Conservation (phyloP, 1,284 basidiomycete genomes). For the Irpex sp. region DNA sequence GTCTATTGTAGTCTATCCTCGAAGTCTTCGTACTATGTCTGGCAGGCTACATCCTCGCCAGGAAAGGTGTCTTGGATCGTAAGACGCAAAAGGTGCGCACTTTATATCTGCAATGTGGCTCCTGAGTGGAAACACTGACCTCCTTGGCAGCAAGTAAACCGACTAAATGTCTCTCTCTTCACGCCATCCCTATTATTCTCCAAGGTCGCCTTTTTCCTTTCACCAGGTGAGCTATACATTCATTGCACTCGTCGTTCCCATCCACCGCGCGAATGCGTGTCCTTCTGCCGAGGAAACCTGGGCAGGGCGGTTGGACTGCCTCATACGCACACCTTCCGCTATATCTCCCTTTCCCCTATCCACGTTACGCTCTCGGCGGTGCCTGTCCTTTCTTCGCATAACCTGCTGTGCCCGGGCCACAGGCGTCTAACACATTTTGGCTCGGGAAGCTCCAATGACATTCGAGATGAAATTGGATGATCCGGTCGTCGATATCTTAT, state of each 20-base stretch:
- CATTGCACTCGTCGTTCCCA: background rate
- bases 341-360: background rate
- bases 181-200: constrained; percentile 91
- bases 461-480: background rate
- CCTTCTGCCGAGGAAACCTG: background rate
- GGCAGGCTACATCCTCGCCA: constrained; percentile 81
- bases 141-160: constrained; percentile 59
- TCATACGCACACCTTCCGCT: background rate
- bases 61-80: constrained; percentile 81
- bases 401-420: background rate
- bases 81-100: constrained; percentile 73
- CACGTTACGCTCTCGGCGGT: background rate
- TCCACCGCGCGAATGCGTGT: background rate
- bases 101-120: background rate
- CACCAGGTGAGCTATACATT: constrained; percentile 44
- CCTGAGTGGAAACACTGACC: background rate
- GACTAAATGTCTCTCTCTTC: constrained; percentile 83
- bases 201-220: constrained; percentile 83
- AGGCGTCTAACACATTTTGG: background rate
- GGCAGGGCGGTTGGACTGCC: no score
- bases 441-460: background rate
- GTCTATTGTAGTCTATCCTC: constrained; percentile 64
- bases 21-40: constrained; percentile 86
- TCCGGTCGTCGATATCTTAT: background rate
- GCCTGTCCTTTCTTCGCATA: background rate